Evolutionary conservation across 768 basidiomycete genomes (phyloP).

Genomic region (Infundibulicybe gibba): DNA sequence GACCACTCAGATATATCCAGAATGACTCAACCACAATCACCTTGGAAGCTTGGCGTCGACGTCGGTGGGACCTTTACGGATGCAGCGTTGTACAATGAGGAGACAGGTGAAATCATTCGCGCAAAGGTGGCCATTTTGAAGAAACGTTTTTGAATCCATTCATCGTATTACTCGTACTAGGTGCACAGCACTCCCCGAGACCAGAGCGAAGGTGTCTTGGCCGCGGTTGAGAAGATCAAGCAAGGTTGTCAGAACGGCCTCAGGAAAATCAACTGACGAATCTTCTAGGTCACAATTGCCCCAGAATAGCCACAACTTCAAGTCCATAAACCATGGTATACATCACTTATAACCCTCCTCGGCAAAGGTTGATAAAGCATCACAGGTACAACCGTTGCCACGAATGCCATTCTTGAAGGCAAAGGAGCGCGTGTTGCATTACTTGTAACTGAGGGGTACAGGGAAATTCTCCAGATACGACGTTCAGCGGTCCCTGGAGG

Average conservation of each 20-base stretch:
- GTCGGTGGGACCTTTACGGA: slow-evolving; percentile 22
- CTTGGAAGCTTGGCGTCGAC: slow-evolving; percentile 22
- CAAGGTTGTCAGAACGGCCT: neutral
- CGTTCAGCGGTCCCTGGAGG: slow-evolving; percentile 17
- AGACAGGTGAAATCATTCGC: slow-evolving; percentile 17
- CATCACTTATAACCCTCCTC: no score
- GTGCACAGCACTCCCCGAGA: slow-evolving; percentile 21
- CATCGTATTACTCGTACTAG: slow-evolving; percentile 1
- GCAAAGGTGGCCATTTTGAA: slow-evolving; percentile 14
- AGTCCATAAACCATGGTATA: slow-evolving; percentile 17
- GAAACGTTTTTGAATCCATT: neutral
- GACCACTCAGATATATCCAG: no score
- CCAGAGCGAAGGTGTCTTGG: slow-evolving; percentile 21
- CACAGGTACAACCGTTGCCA: slow-evolving; percentile 19
- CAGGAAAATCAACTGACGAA: neutral
- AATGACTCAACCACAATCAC: neutral
- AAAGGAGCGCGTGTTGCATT: slow-evolving; percentile 22
- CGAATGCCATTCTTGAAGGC: slow-evolving; percentile 26
- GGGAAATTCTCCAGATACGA: slow-evolving; percentile 12
- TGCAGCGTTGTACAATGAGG: slow-evolving; percentile 18
- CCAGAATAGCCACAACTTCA: slow-evolving; percentile 4
- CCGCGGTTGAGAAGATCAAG: slow-evolving; percentile 16
- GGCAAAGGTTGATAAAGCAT: no score
- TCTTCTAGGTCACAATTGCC: slow-evolving; percentile 12
- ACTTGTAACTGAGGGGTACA: slow-evolving; percentile 24